Base-by-base conservation (phyloP, 1,284 basidiomycete genomes). In the Austroboletus rostrupii region DNA sequence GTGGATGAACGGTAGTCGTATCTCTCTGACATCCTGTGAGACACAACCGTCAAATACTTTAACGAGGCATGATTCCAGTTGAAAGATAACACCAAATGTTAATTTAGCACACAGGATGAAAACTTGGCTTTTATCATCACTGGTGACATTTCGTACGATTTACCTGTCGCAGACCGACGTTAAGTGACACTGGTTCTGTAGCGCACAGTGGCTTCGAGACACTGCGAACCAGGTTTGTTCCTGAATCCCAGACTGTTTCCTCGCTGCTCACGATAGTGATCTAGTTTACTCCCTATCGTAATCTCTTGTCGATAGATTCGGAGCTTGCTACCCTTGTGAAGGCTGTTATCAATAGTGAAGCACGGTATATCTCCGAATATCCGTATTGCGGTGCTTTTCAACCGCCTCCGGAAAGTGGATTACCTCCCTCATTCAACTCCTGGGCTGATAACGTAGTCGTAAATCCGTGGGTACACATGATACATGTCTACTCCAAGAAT, bases 331-430 rank as follows among this genome's bases (percentile, higher is more conserved):
- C 75, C 2, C 69, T 88, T 5, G 81, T 87, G 40, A 87, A 83
- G 60, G 86, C 82, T 9, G 80, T 88, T 43, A 87, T 88, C 57
- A 86, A 88, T 58, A 87, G 83, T 46, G 86, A 88, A 65, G 84
- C 85, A 16, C 77, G 85, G 39, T 89, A 88, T 64, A 80, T 89
- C 19, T 72, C 82, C 5, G 67, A 84, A 57, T 81, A 83, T 60
- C 87, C 87, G 1, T 89, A 89, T 61, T 89, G 86, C 70, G 72
- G 86, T 35, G 77, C 86, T 17, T 89, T 89, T 68, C 86, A 89
- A 57, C 85, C 86, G 45, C 87, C 87, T 14, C 78, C 80, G 0
- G 85, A 88, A 59, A 87, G 84, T 53, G 79, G 81, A 7, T 67
- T 89, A 32, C 60, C 71, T 1, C 79, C 81, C 1, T 75, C 80